A percentile compares a stretch with the other conserved stretches of the same genome.
Evolutionary conservation across 2,329 filamentous ascomycete species (phyloP).

Genomic region (Botryosphaeria dothidea): DNA sequence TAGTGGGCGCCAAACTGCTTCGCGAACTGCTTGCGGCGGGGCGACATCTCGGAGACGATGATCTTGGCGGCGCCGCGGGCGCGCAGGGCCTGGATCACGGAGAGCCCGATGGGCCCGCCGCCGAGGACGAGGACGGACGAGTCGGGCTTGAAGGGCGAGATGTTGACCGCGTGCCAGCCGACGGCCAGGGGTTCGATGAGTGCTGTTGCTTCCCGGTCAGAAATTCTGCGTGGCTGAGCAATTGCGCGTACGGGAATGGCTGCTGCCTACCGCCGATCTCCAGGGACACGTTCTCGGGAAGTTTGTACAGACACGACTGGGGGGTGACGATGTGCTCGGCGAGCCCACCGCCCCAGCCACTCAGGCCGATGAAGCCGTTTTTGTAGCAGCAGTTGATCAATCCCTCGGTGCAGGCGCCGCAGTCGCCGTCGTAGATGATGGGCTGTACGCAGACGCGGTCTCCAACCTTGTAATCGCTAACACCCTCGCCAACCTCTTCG

Average conservation of each 20-base stretch:
- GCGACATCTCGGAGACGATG: constrained; percentile 55
- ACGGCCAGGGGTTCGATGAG: constrained; percentile 57
- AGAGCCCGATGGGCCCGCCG: constrained; percentile 56
- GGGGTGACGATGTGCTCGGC: constrained; percentile 55
- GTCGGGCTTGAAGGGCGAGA: constrained; percentile 49
- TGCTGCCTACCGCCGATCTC: constrained; percentile 45
- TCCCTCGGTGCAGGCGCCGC: constrained; percentile 53
- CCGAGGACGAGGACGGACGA: constrained; percentile 53
- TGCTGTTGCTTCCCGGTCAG: constrained; percentile 33
- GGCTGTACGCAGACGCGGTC: constrained; percentile 53
- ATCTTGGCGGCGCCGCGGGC: constrained; percentile 49
- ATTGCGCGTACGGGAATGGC: not conserved
- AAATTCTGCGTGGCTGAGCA: not conserved
- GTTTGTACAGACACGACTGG: constrained; percentile 45
- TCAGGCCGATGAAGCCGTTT: constrained; percentile 56
- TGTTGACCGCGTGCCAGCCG: constrained; percentile 57
- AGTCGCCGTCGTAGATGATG: constrained; percentile 57
- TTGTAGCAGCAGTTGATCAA: constrained; percentile 57
- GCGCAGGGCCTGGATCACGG: constrained; percentile 49
- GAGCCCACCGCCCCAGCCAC: constrained; percentile 55
- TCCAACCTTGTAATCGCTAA: constrained; percentile 50
- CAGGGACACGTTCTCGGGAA: constrained; percentile 54
- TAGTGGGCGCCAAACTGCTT: constrained; percentile 53
- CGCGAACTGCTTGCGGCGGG: constrained; percentile 50
- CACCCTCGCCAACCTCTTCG: constrained; percentile 54